These are phyloP conservation scores for Arxiozyma slooffiae DNA, from an alignment of 1,139 yeast genomes.

Conservation along the genomic window DNA sequence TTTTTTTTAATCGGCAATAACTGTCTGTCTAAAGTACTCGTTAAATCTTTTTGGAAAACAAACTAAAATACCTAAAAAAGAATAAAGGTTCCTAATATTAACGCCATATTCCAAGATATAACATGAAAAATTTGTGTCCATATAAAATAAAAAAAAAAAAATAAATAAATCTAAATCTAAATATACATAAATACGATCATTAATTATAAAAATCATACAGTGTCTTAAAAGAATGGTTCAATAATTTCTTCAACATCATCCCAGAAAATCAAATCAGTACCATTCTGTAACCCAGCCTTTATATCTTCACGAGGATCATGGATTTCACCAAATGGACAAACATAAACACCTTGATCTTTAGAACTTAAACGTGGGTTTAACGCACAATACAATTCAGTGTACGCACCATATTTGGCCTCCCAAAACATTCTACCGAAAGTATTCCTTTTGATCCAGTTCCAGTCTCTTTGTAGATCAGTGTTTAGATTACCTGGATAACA, in stretches of 20 bases:
- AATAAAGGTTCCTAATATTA: too few species aligned
- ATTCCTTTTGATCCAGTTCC: constrained; percentile 10
- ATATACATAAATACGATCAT: too few species aligned
- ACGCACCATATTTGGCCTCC: constrained; percentile 35
- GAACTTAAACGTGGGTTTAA: constrained; percentile 32
- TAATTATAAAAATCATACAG: too few species aligned
- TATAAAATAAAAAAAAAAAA: too few species aligned
- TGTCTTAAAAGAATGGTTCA: constrained; percentile 5
- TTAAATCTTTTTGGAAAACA: too few species aligned
- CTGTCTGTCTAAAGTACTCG: too few species aligned
- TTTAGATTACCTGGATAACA: constrained; percentile 42
- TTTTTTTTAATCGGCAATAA: too few species aligned
- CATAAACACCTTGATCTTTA: constrained; percentile 31
- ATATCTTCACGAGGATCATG: constrained; percentile 26
- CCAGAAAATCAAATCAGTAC: constrained; percentile 22
- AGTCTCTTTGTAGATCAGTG: constrained; percentile 37
- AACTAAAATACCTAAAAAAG: too few species aligned
- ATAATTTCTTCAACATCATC: constrained; percentile 18
- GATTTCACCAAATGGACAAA: constrained; percentile 25
- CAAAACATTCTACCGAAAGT: constrained; percentile 14
- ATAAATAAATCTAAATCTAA: too few species aligned
- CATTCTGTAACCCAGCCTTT: constrained; percentile 20
- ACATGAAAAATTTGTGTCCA: too few species aligned
- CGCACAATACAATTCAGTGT: constrained; percentile 32
- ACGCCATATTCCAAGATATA: too few species aligned